Evolutionary conservation across 1,284 basidiomycete genomes (phyloP).

Genomic region (Austroboletus novae-zelandiae): DNA sequence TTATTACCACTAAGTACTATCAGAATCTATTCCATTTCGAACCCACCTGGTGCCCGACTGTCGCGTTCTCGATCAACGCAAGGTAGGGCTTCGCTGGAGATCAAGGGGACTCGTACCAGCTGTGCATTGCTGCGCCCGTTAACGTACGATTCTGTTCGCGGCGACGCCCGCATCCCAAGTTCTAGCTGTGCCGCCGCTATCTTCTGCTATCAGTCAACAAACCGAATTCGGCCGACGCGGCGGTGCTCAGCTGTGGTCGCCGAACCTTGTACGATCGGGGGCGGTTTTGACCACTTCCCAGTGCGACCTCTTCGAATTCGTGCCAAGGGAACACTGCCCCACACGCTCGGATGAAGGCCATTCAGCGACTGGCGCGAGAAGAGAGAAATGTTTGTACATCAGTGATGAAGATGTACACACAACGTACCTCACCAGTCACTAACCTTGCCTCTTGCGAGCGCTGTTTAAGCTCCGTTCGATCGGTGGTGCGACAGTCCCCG

Average conservation of each 20-base stretch:
- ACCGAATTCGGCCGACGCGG: conserved; percentile 13
- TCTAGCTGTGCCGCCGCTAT: conserved; percentile 5
- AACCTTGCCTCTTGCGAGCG: conserved; percentile 8
- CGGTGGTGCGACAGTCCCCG: conserved; percentile 12
- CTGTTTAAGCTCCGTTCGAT: conserved; percentile 29
- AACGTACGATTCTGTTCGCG: conserved; percentile 4
- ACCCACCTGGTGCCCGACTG: conserved; percentile 23
- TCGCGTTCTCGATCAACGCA: conserved; percentile 19
- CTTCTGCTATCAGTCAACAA: conserved; percentile 22
- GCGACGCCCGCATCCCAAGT: conserved; percentile 3
- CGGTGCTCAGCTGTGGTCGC: conserved; percentile 27
- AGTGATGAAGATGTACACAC: conserved; percentile 8
- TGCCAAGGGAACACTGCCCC: conserved; percentile 26
- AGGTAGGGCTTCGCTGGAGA: conserved; percentile 1
- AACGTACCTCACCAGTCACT: conserved; percentile 9
- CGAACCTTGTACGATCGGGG: conserved; percentile 28
- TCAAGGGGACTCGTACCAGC: conserved; percentile 15
- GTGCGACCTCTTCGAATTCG: conserved; percentile 15
- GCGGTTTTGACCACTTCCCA: conserved; percentile 20
- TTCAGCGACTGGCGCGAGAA: conserved; percentile 18
- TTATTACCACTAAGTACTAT: too few species aligned
- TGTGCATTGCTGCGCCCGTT: conserved; percentile 24
- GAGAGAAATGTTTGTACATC: background rate
- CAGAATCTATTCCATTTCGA: too few species aligned
- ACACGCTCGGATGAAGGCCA: conserved; percentile 3